Evolutionary conservation across 2,329 filamentous ascomycete species (phyloP), one percentile per base, ranked within the genome.

Genomic region (Colletotrichum euphorbiae): DNA sequence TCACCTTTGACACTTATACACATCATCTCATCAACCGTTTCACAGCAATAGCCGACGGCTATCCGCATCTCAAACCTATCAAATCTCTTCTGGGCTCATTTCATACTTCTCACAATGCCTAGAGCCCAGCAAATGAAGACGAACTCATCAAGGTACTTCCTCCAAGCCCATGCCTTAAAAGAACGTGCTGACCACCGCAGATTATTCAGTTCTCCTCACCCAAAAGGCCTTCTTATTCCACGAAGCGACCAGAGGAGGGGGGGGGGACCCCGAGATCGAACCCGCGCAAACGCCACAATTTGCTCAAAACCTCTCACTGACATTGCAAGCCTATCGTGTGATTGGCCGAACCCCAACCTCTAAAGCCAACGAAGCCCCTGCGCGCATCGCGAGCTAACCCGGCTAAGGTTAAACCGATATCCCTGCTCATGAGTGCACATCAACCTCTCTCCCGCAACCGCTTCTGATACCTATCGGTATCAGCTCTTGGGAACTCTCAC

Each of bases 241-340:
- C 13, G 33, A 12, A 51, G 28, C n/a, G 19, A 21, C 8, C n/a
- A n/a, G n/a, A n/a, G n/a, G n/a, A n/a, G 3, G 24, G 48, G 59
- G 36, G 51, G 46, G 62, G 62, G 54, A 33, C 46, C 17, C 54
- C 62, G 17, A 62, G 40, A 54, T 62, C 50, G 11, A 55, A 54
- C 42, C 38, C 28, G 60, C 64, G 51, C 61, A 40, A 38, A 72
- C 71, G 73, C 76, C 75, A 80, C 76, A 84, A 84, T 73, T 79
- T 84, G 82, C 82, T 84, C 82, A 84, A 84, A 84, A 74, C 75
- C 77, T 75, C 82, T 80, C 81, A 81, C 70, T 67, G 62, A 56
- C 62, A 67, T 40, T 9, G 31, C 21, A 8, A 17, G n/a, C 1
- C 6, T 21, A 0, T 8, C 4, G 9, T 17, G 13, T 65, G 52